phyloP scores from a whole-genome alignment of 1,284 basidiomycete genomes.

The Schizopora paradoxa region DNA sequence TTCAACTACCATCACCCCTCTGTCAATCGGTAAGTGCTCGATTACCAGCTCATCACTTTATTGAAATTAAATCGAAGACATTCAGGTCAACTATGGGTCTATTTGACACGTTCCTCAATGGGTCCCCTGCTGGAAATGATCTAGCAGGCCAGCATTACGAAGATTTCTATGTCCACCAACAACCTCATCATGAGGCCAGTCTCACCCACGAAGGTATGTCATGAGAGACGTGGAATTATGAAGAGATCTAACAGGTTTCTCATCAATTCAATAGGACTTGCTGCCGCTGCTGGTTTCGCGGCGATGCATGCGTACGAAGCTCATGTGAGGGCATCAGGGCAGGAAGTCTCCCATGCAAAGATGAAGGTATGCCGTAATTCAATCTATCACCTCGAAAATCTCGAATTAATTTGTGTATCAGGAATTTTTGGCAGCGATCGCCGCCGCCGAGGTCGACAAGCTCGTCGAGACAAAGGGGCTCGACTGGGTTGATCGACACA shows the following conservation, averaged over 20 bases:
- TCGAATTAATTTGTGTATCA: slow-evolving; percentile 1
- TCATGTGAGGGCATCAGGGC: slow-evolving; percentile 24
- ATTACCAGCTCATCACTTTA: too few relatives aligned
- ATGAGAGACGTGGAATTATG: background rate
- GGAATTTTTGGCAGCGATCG: slow-evolving; percentile 25
- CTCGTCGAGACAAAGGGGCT: slow-evolving; percentile 26
- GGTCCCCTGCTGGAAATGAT: slow-evolving; percentile 13
- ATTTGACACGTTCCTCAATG: slow-evolving; percentile 9
- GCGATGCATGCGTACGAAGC: slow-evolving; percentile 26
- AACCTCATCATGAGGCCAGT: slow-evolving; percentile 21
- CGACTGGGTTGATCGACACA: slow-evolving; percentile 24
- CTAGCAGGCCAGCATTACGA: slow-evolving; percentile 19
- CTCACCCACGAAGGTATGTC: slow-evolving; percentile 23
- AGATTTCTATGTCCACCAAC: slow-evolving; percentile 18
- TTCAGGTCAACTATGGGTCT: slow-evolving; percentile 9
- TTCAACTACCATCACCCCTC: too few relatives aligned
- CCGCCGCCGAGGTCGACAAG: slow-evolving; percentile 27
- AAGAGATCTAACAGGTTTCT: background rate
- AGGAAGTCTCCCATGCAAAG: slow-evolving; percentile 21
- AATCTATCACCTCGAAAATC: background rate
- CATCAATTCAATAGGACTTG: slow-evolving; percentile 19
- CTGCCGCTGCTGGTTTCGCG: slow-evolving; percentile 26
- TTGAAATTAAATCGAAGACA: too few relatives aligned
- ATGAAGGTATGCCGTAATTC: slow-evolving; percentile 19
- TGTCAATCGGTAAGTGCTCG: too few relatives aligned